Percentiles rank a stretch among this genome's conserved stretches.
phyloP scores from a whole-genome alignment of 495 filamentous ascomycete genomes.

The Symbiotaphrina buchneri region DNA sequence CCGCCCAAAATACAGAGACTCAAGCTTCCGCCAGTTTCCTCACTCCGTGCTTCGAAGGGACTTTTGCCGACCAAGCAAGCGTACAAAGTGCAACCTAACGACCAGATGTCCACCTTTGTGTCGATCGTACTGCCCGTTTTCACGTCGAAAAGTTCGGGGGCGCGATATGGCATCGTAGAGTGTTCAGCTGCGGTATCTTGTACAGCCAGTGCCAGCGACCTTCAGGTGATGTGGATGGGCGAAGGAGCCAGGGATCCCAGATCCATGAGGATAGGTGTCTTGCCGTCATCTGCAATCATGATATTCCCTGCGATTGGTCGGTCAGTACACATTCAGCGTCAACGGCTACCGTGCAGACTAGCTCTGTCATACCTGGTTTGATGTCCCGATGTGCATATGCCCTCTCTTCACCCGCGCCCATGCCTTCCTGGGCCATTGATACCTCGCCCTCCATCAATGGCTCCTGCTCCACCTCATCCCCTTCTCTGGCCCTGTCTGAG shows the following conservation, averaged over 20 bases:
- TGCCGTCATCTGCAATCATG: conserved; percentile 80
- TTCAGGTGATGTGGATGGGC: conserved; percentile 80
- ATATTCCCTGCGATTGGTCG: conserved; percentile 47
- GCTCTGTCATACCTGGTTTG: conserved; percentile 52
- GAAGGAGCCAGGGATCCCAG: conserved; percentile 78
- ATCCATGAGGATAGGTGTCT: conserved; percentile 91
- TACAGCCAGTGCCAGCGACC: conserved; percentile 71
- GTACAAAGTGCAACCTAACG: conserved; percentile 85
- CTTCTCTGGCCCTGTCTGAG: conserved; percentile 22
- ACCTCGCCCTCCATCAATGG: conserved; percentile 74
- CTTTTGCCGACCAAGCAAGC: conserved; percentile 90
- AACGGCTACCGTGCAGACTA: no score
- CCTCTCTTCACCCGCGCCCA: conserved; percentile 43
- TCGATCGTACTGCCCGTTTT: conserved; percentile 84
- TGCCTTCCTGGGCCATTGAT: conserved; percentile 42
- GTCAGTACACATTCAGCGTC: no score
- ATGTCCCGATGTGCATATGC: conserved; percentile 94
- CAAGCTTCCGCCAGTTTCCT: conserved; percentile 86
- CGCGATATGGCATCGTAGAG: conserved; percentile 94
- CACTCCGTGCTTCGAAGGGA: conserved; percentile 82
- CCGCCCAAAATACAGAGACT: conserved; percentile 80
- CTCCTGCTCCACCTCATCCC: conserved; percentile 51
- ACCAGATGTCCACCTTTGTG: conserved; percentile 97
- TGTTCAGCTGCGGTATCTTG: conserved; percentile 92
- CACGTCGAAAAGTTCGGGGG: conserved; percentile 93